Base-by-base conservation (phyloP, 1,139 yeast species). In the Diutina rugosa region DNA sequence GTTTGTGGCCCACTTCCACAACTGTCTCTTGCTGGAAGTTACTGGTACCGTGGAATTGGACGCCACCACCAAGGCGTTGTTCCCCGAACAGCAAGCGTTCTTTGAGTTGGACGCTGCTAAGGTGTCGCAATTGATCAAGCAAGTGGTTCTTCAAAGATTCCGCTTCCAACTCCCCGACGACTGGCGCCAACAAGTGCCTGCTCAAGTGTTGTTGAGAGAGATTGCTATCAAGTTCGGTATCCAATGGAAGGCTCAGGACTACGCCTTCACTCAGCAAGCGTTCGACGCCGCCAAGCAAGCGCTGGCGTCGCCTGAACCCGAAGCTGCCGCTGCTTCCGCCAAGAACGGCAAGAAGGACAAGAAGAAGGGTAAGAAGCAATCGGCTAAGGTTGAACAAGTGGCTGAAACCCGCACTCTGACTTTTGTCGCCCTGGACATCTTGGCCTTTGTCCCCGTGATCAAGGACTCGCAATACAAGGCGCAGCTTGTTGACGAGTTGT, bases 141-240 rank as follows among this genome's bases (percentile, higher is more conserved):
- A 69, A 21, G 86, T 86, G 63, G 90, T 85, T 4, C 68, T 59
- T 48, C 59, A 67, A 52, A 81, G 90, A 65, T 91, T 81, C 77
- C 82, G 96, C 70, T 80, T 74, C 66, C 63, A 67, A 0, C 74
- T 90, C 56, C 73, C 83, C 3, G 69, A 65, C 1, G 69, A 74
- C 57, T 85, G 88, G 86, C 58, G 70, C 46, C 56, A 63, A 0
- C 61, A 66, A 8, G 56, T 60, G 45, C 62, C 77, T 54, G 71
- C 69, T 49, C 76, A 79, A 16, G 61, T 72, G 35, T 67, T 90
- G 57, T 74, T 89, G 66, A 82, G 93, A 72, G 90, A 85, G 61
- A 76, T 90, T 59, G 84, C 96, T 16, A 65, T 76, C 57, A 86
- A 87, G 70, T 81, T 85, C 62, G 99, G 99, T 71, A 81, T 93